Conservation (phyloP, 352 stramenopile genomes). For the Globisporangium cylindrosporum region DNA sequence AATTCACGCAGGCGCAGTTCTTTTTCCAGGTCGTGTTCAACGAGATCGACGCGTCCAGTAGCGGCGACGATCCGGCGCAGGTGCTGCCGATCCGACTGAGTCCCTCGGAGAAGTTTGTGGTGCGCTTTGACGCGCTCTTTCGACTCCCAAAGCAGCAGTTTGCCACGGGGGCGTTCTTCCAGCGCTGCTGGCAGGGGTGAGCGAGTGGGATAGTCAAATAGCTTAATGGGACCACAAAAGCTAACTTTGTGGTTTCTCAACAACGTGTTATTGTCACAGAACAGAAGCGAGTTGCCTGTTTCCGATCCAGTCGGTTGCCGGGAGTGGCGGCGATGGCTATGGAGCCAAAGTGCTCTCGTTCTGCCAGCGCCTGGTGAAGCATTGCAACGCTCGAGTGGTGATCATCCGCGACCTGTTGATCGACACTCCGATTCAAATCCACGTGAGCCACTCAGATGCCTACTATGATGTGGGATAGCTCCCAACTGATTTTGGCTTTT, state of each 20-base stretch:
- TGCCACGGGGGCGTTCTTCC: conserved; percentile 39
- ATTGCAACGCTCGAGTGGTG: conserved; percentile 26
- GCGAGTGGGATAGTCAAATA: neutral
- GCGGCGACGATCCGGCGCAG: conserved; percentile 22
- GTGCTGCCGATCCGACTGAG: conserved; percentile 20
- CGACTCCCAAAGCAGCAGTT: conserved; percentile 28
- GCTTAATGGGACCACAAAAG: neutral
- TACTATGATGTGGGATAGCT: neutral
- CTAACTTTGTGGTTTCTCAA: conserved; percentile 12
- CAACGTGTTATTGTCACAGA: neutral
- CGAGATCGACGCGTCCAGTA: conserved; percentile 21
- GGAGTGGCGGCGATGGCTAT: neutral
- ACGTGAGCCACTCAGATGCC: conserved; percentile 32
- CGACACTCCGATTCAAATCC: conserved; percentile 54
- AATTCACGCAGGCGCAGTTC: conserved; percentile 52
- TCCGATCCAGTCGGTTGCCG: conserved; percentile 7
- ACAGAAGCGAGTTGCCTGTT: conserved; percentile 16
- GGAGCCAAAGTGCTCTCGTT: conserved; percentile 25
- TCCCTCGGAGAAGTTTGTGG: conserved; percentile 37
- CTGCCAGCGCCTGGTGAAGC: conserved; percentile 35
- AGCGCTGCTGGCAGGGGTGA: conserved; percentile 54
- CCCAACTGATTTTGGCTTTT: neutral
- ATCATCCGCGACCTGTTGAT: conserved; percentile 48
- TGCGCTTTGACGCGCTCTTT: conserved; percentile 56
- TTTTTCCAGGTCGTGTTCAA: conserved; percentile 61